Percentiles rank a stretch among this genome's conserved stretches.
These are phyloP conservation scores for Penicillium nordicum DNA, from an alignment of 2,329 filamentous ascomycete species.

Conservation along the genomic window DNA sequence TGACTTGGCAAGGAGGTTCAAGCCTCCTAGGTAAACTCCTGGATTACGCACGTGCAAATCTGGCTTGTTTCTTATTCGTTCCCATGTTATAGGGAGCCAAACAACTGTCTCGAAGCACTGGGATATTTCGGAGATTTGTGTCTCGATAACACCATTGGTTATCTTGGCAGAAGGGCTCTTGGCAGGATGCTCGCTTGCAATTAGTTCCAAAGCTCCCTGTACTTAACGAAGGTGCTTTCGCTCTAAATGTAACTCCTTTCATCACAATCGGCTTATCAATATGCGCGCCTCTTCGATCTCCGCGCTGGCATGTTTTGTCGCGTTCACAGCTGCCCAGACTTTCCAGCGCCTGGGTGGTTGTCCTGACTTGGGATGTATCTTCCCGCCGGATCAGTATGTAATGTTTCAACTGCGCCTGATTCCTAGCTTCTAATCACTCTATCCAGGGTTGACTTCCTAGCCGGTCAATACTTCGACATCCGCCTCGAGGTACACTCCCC, in stretches of 20 bases:
- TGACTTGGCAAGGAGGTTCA: slow-evolving; percentile 9
- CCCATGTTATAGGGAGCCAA: background rate
- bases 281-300: slow-evolving; percentile 29
- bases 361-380: slow-evolving; percentile 55
- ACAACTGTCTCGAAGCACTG: too few species aligned
- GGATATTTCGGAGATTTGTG: background rate
- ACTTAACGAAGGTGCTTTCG: background rate
- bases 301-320: slow-evolving; percentile 24
- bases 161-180: background rate
- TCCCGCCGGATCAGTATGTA: slow-evolving; percentile 56
- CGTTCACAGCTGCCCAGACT: slow-evolving; percentile 46
- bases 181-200: background rate
- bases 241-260: background rate
- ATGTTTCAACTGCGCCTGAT: background rate
- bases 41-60: slow-evolving; percentile 8
- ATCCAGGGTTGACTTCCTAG: slow-evolving; percentile 68
- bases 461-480: slow-evolving; percentile 80
- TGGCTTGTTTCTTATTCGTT: background rate
- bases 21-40: slow-evolving; percentile 4
- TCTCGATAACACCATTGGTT: background rate
- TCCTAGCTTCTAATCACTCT: background rate
- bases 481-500: slow-evolving; percentile 79
- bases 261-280: background rate
- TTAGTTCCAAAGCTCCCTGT: background rate
- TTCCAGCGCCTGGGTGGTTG: slow-evolving; percentile 56